Percentiles rank a stretch among this genome's conserved stretches.
These are phyloP conservation scores for Obelidium mucronatum DNA, from an alignment of 192 early-diverging fungal species.

Conservation along the genomic window DNA sequence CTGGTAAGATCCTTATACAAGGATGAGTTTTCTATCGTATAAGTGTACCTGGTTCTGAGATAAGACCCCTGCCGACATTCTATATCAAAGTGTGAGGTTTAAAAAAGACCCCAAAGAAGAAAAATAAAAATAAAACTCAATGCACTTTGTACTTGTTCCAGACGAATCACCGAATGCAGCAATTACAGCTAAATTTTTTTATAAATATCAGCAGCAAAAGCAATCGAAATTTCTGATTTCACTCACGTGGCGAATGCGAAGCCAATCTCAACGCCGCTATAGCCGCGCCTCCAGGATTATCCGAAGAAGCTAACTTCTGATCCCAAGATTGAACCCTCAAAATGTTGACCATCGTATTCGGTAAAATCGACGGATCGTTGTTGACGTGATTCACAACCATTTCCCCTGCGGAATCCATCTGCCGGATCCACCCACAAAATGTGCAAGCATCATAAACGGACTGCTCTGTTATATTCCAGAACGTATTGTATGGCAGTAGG, in stretches of 20 bases:
- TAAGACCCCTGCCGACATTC: slow-evolving; percentile 1
- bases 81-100: too few relatives aligned
- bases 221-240: background rate
- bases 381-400: slow-evolving; percentile 1
- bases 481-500: slow-evolving; percentile 5
- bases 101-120: too few relatives aligned
- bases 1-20: too few relatives aligned
- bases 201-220: background rate
- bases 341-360: slow-evolving; percentile 11
- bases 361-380: background rate
- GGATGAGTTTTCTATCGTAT: too few relatives aligned
- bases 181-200: background rate
- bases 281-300: background rate
- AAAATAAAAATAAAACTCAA: too few relatives aligned
- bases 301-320: background rate
- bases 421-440: background rate
- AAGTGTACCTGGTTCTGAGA: too few relatives aligned
- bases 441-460: background rate
- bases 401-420: slow-evolving; percentile 9
- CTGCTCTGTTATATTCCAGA: slow-evolving; percentile 1
- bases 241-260: background rate
- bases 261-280: background rate
- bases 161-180: background rate
- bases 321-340: slow-evolving; percentile 5
- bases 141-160: background rate